Base-by-base conservation (phyloP, 2,329 filamentous ascomycete species). In the Ophiocordyceps camponoti-rufipedis region DNA sequence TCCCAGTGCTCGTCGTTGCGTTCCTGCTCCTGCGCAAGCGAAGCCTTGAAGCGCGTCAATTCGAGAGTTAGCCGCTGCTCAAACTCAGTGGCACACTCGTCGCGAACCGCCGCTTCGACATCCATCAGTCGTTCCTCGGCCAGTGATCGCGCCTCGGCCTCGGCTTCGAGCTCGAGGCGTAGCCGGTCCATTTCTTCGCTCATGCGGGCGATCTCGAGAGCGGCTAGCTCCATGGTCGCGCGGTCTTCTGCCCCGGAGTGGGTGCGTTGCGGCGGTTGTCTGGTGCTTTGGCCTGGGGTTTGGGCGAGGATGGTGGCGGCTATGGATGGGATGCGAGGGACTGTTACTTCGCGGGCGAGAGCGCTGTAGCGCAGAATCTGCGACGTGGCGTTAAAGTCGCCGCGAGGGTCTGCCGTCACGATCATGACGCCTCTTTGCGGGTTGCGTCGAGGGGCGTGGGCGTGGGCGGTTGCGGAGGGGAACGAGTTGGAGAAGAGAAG, bases 301-400 rank as follows among this genome's bases (percentile, higher is more conserved):
- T 62, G 58, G 13, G 65, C 62, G 14, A 72, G 57, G 32, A 91
- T 83, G 0, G 81, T 83, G 40, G 78, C 78, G 0, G 82, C 84
- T 44, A 89, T 78, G 43, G 84, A 91, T 0, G 88, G 88, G 8
- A 93, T 77, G 5, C 89, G 81, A 6, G 88, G 87, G 1, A 95
- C 85, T 0, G 89, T 93, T 11, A 96, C 84, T 63, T 96, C 89
- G 18, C 87, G 78, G 0, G 91, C 91, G 5, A 98, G 72, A 0
- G 91, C 89, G 19, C 85, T 91, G 64, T 98, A 98, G 16, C 89
- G 80, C 1, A 98, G 70, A 49, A 98, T 96, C 58, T 96, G 91
- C 5, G 85, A 93, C 0, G 91, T 98, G 12, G 91, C 87, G 57
- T 96, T 96, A 68, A 88, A 95, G 61, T 98, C 91, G 35, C 91